phyloP scores from a whole-genome alignment of 345 rosid species.

The Boechera divaricarpa region DNA sequence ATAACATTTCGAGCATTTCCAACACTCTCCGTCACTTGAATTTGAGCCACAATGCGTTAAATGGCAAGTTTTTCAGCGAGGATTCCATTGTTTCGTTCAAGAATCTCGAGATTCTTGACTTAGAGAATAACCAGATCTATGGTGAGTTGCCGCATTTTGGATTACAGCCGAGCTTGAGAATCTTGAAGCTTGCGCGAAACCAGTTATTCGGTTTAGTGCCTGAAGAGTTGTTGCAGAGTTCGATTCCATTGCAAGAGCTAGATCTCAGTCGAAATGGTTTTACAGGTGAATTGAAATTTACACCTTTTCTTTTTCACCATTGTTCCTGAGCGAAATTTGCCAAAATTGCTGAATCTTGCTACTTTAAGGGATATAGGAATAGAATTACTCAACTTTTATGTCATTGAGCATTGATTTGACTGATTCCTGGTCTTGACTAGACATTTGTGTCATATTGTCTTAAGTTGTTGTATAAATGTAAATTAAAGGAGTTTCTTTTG shows the following conservation, averaged over 20 bases:
- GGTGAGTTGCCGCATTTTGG: constrained; percentile 74
- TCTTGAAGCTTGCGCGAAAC: constrained; percentile 70
- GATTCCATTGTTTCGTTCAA: constrained; percentile 66
- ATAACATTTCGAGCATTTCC: constrained; percentile 71
- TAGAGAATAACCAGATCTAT: constrained; percentile 56
- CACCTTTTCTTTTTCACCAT: not conserved
- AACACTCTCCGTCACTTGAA: constrained; percentile 70
- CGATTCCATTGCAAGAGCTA: constrained; percentile 63
- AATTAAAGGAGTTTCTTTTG: constrained; percentile 37
- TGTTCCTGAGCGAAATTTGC: not conserved
- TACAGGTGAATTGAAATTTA: constrained; percentile 57
- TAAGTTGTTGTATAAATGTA: constrained; percentile 18
- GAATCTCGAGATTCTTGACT: constrained; percentile 73
- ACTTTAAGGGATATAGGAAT: not conserved
- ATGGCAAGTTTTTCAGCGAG: constrained; percentile 56
- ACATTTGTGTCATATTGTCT: constrained; percentile 16
- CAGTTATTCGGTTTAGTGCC: constrained; percentile 68
- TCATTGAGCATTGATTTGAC: constrained; percentile 33
- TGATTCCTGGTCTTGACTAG: constrained; percentile 11
- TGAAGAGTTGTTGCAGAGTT: constrained; percentile 61
- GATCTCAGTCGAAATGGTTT: constrained; percentile 93
- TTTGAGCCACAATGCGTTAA: constrained; percentile 67
- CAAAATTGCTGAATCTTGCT: constrained; percentile 8
- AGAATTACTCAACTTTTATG: not conserved
- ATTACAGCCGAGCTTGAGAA: constrained; percentile 56